Conservation (phyloP, 768 basidiomycete species). For the Agaricus subrufescens region DNA sequence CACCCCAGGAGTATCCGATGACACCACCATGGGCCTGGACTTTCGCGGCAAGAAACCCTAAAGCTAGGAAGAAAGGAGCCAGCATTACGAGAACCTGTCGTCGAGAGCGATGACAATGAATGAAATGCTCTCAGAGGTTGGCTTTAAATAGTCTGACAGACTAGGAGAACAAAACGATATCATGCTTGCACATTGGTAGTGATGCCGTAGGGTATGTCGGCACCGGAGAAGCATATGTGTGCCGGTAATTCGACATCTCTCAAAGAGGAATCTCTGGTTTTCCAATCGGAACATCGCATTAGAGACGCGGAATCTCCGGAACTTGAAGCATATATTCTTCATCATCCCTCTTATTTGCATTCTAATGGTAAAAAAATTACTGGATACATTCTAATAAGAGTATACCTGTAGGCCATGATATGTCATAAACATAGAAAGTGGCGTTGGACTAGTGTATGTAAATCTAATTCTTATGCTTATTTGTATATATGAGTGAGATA, state of each 20-base stretch:
- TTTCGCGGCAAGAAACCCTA: conserved; percentile 22
- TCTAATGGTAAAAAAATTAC: no score
- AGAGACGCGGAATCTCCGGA: no score
- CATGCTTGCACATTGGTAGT: no score
- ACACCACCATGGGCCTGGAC: conserved; percentile 42
- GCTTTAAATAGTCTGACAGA: background rate
- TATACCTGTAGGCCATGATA: no score
- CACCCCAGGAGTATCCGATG: conserved; percentile 33
- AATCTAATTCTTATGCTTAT: no score
- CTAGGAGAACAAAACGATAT: no score
- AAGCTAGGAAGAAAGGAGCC: conserved; percentile 22
- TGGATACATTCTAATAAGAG: no score
- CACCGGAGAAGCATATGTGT: background rate
- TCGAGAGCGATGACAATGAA: background rate
- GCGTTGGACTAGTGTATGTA: no score
- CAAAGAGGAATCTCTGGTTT: background rate
- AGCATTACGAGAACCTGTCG: conserved; percentile 19
- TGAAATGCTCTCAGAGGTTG: background rate
- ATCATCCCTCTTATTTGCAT: no score
- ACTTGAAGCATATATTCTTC: no score
- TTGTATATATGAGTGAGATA: no score
- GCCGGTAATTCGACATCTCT: background rate
- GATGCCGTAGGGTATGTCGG: background rate
- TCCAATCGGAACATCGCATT: background rate
- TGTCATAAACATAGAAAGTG: no score